Evolutionary conservation across 208 protist genomes (phyloP).

Genomic region (Leishmania gerbilli): DNA sequence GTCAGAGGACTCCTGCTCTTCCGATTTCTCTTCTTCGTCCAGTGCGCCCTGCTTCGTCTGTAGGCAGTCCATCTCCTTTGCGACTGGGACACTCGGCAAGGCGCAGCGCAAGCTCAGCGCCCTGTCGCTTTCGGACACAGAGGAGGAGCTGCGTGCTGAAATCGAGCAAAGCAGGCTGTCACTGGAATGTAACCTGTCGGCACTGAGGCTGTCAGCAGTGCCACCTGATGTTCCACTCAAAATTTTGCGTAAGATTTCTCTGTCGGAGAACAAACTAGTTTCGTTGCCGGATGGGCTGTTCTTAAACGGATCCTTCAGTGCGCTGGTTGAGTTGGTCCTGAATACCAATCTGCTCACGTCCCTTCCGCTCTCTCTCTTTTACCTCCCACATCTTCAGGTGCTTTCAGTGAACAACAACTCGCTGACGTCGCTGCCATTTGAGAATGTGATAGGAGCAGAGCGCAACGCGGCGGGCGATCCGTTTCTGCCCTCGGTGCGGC

Average conservation of each 20-base stretch:
- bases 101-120: conserved; percentile 33
- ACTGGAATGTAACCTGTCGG: conserved; percentile 67
- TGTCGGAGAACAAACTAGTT: conserved; percentile 64
- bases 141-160: conserved; percentile 54
- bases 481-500: conserved; percentile 53
- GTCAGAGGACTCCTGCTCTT: conserved; percentile 14
- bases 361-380: conserved; percentile 68
- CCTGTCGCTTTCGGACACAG: conserved; percentile 28
- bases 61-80: conserved; percentile 3
- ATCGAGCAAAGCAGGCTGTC: conserved; percentile 43
- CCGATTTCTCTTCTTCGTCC: conserved; percentile 10
- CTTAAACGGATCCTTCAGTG: conserved; percentile 28
- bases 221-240: conserved; percentile 43
- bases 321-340: conserved; percentile 56
- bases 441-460: conserved; percentile 6
- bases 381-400: conserved; percentile 60
- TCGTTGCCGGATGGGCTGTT: conserved; percentile 53
- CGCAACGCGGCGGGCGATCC: conserved; percentile 1
- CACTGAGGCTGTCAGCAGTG: conserved; percentile 41
- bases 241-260: conserved; percentile 43
- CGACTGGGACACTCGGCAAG: neutral
- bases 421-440: conserved; percentile 40
- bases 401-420: conserved; percentile 76
- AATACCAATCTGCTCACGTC: conserved; percentile 67
- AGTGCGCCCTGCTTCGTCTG: neutral